Base-by-base conservation (phyloP, 306 rosid genomes). In the Pyrus pyrifolia region DNA sequence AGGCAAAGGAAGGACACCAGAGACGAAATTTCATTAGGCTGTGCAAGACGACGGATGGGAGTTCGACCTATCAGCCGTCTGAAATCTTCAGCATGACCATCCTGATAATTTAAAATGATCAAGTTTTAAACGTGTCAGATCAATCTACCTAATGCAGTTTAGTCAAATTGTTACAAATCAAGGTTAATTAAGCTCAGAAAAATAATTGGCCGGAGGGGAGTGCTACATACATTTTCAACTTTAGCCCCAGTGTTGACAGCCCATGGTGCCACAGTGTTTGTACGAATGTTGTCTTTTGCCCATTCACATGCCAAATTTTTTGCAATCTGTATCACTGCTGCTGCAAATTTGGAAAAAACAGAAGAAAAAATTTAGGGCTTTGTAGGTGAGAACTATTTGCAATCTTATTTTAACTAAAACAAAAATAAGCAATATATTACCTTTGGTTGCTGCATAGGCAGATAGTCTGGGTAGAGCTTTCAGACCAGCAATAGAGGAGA, bases 241-340 rank as follows among this genome's bases (percentile, higher is more conserved):
- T 73, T 40, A 25, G 5, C 58, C 2, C 68, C 77, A 22, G 83
- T 87, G 59, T 2, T 78, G 14, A 78, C 75, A 14, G 66, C 8
- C 78, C 92, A 86, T 13, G 97, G 91, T 65, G 92, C 91, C 11
- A 91, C 92, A 51, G 71, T 44, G 67, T 85, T 91, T 17, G 80
- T 67, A 4, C 93, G 87, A 62, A 87, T 89, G 8, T 79, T 80
- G 74, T 91, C 97, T 84, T 82, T 85, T 52, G 87, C 91, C 97
- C 97, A 91, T 74, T 91, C 94, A n/a, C 86, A 71, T 11, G 94
- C 92, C 52, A 89, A 55, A 81, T 86, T 91, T 80, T 60, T 87
- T 13, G 91, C 78, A n/a, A 83, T n/a, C 55, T 90, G 97, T 58
- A 86, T 88, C 40, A 91, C 80, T 0, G 91, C 97, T 49, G 88